Percentiles rank a stretch among this genome's conserved stretches.
Evolutionary conservation across 345 rosid genomes (phyloP).

Genomic region (Acer saccharum): DNA sequence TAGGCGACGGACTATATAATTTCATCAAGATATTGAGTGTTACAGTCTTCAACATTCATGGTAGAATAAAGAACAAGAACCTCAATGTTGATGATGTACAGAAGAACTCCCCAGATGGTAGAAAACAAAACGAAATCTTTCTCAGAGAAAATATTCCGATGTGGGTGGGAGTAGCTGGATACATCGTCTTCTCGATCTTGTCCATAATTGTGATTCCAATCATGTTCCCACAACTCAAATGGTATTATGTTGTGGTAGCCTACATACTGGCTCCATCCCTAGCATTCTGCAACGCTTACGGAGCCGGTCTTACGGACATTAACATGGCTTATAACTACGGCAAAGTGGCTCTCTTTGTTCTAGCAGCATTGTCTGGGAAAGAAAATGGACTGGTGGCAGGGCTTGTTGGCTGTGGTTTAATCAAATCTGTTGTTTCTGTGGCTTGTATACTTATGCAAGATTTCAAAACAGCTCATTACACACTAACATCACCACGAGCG

Average conservation of each 20-base stretch:
- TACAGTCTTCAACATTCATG: conserved; percentile 51
- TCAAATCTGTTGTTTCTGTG: conserved; percentile 86
- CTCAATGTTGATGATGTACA: conserved; percentile 24
- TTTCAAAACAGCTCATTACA: conserved; percentile 86
- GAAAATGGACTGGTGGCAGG: conserved; percentile 83
- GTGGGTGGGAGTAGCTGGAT: conserved; percentile 72
- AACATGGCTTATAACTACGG: conserved; percentile 99
- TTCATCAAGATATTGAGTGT: conserved; percentile 61
- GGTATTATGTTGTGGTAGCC: conserved; percentile 80
- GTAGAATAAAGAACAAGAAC: conserved; percentile 49
- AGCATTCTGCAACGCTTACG: conserved; percentile 92
- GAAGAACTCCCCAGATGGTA: conserved; percentile 30
- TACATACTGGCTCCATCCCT: conserved; percentile 88
- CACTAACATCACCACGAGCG: conserved; percentile 80
- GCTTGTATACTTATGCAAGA: conserved; percentile 95
- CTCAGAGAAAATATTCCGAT: conserved; percentile 71
- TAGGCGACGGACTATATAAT: conserved; percentile 93
- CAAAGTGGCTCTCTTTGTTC: conserved; percentile 78
- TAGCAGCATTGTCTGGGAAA: conserved; percentile 79
- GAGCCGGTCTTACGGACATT: conserved; percentile 93
- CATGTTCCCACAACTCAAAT: conserved; percentile 90
- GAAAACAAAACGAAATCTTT: conserved; percentile 64
- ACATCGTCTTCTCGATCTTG: conserved; percentile 49
- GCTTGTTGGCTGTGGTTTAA: conserved; percentile 85
- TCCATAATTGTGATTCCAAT: conserved; percentile 67